Conservation (phyloP, 805 yeast genomes). For the Candida ascalaphidarum region DNA sequence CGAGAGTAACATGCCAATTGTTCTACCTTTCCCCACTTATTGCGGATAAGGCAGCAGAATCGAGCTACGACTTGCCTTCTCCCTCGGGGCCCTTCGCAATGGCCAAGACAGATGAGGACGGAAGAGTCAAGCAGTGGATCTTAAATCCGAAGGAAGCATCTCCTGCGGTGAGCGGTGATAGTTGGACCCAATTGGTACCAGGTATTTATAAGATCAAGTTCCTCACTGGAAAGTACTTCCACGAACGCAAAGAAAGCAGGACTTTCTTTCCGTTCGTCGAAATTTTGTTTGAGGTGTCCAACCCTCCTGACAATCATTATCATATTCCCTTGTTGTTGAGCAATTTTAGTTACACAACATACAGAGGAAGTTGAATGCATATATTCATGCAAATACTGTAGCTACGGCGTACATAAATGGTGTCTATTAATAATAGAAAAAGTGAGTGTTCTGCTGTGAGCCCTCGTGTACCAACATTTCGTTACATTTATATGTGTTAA, state of each 20-base stretch:
- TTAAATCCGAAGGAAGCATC: constrained; percentile 34
- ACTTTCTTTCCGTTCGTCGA: constrained; percentile 89
- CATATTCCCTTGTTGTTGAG: constrained; percentile 83
- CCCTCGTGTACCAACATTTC: constrained; percentile 64
- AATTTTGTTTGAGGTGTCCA: constrained; percentile 57
- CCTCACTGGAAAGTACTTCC: constrained; percentile 63
- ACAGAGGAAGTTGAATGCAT: constrained; percentile 86
- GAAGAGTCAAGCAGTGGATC: constrained; percentile 68
- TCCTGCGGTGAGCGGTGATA: constrained; percentile 7
- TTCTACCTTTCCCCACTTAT: constrained; percentile 26
- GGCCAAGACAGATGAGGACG: constrained; percentile 70
- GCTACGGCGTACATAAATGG: not conserved
- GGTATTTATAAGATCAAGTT: constrained; percentile 75
- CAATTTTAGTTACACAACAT: constrained; percentile 83
- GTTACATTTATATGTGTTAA: constrained; percentile 53
- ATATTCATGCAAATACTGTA: too few relatives aligned
- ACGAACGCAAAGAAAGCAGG: constrained; percentile 16
- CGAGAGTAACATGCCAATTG: constrained; percentile 60
- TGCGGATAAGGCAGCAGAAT: constrained; percentile 13
- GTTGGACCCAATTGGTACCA: constrained; percentile 41
- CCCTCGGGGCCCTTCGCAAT: constrained; percentile 45
- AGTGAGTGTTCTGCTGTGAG: constrained; percentile 57
- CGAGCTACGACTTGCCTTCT: constrained; percentile 17
- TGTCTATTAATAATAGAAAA: constrained; percentile 34
- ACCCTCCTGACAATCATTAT: constrained; percentile 71